These are phyloP conservation scores for Hypoxylon lienhwacheense DNA, from an alignment of 495 filamentous ascomycete species.

Conservation along the genomic window DNA sequence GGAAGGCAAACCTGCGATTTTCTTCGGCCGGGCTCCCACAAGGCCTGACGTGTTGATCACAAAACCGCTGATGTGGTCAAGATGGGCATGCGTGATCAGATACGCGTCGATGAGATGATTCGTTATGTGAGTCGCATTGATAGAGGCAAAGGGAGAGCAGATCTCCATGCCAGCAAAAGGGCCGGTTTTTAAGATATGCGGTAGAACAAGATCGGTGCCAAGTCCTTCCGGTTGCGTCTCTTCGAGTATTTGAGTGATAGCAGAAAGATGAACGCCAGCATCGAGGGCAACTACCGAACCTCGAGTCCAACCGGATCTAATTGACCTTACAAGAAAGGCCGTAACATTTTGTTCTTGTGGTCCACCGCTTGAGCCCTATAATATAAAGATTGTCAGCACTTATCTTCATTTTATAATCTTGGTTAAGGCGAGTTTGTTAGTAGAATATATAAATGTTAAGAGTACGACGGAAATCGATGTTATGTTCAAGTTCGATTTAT, in stretches of 20 bases:
- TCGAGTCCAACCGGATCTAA: constrained; percentile 72
- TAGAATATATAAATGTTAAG: too few relatives aligned
- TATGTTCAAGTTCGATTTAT: too few relatives aligned
- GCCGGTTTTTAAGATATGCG: constrained; percentile 45
- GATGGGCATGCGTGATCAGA: constrained; percentile 90
- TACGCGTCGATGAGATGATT: constrained; percentile 79
- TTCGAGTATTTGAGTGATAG: constrained; percentile 73
- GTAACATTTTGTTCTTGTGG: constrained; percentile 88
- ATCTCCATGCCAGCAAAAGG: constrained; percentile 79
- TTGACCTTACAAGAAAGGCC: constrained; percentile 82
- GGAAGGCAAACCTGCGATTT: constrained; percentile 78
- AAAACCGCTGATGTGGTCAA: constrained; percentile 90
- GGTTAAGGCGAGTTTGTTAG: not conserved
- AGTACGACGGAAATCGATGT: too few relatives aligned
- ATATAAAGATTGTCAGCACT: constrained; percentile 34
- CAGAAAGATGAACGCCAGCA: constrained; percentile 84
- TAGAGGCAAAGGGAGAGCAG: constrained; percentile 59
- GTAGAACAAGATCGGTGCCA: constrained; percentile 41
- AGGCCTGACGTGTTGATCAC: constrained; percentile 89
- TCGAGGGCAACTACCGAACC: constrained; percentile 87
- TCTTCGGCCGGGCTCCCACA: constrained; percentile 72
- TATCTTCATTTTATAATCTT: constrained; percentile 13
- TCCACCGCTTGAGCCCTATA: constrained; percentile 85
- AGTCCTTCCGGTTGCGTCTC: constrained; percentile 48
- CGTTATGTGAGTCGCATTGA: constrained; percentile 79